Percentiles rank a stretch among this genome's conserved stretches.
These are phyloP conservation scores for Endocladia muricata DNA, from an alignment of 31 red algal genomes.

Conservation along the genomic window DNA sequence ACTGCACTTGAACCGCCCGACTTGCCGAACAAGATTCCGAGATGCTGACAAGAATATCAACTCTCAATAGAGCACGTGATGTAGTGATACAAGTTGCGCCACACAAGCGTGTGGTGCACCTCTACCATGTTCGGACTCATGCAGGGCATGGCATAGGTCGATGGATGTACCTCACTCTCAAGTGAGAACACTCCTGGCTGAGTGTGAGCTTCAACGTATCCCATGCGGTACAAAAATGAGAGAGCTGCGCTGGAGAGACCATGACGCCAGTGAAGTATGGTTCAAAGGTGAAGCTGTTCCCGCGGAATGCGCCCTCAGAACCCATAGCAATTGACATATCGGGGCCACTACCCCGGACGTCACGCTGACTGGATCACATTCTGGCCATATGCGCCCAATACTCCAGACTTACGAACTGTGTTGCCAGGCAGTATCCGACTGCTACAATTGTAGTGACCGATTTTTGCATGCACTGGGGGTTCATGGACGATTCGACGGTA, in stretches of 20 bases:
- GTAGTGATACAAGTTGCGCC: background rate
- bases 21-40: background rate
- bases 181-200: background rate
- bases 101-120: background rate
- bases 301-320: background rate
- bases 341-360: too few species aligned
- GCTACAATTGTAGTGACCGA: too few species aligned
- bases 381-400: too few species aligned
- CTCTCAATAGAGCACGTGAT: background rate
- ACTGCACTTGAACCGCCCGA: background rate
- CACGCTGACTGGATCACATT: too few species aligned
- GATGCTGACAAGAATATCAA: background rate
- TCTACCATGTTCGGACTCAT: background rate
- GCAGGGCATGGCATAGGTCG: background rate
- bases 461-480: too few species aligned
- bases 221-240: background rate
- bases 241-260: background rate
- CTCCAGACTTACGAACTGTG: too few species aligned
- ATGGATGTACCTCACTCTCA: background rate
- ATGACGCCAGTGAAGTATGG: background rate
- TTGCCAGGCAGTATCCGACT: too few species aligned
- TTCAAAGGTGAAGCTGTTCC: conserved; percentile 31
- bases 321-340: too few species aligned
- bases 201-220: background rate
- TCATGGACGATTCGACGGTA: too few species aligned